Conservation (phyloP, 352 stramenopile species). For the Phytophthora colocasiae region DNA sequence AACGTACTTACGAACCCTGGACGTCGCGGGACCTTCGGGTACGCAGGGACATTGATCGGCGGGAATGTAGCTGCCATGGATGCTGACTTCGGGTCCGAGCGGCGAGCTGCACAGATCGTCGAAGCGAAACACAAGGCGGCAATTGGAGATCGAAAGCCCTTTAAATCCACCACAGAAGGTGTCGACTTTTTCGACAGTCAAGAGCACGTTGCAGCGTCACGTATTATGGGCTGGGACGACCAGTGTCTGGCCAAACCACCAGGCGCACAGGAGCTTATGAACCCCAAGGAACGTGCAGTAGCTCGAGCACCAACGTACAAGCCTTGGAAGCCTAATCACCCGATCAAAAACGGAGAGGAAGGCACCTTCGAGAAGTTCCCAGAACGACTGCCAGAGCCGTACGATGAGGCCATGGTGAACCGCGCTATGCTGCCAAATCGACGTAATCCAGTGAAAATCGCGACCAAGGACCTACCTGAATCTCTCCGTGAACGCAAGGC, state of each 20-base stretch:
- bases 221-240: constrained; percentile 74
- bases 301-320: constrained; percentile 65
- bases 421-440: constrained; percentile 76
- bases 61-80: constrained; percentile 53
- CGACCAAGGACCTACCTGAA: constrained; percentile 63
- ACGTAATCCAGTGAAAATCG: constrained; percentile 73
- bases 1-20: constrained; percentile 70
- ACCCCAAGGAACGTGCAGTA: constrained; percentile 71
- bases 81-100: constrained; percentile 73
- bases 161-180: constrained; percentile 71
- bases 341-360: constrained; percentile 66
- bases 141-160: constrained; percentile 74
- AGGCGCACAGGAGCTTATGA: constrained; percentile 70
- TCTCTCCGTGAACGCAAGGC: constrained; percentile 72
- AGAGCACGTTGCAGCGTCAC: constrained; percentile 70
- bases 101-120: constrained; percentile 35
- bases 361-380: constrained; percentile 79
- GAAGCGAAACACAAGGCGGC: constrained; percentile 53
- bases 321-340: constrained; percentile 73
- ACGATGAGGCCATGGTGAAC: constrained; percentile 77
- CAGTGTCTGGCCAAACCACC: constrained; percentile 65
- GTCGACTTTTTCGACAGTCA: constrained; percentile 82
- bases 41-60: constrained; percentile 73
- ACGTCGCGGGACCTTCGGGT: constrained; percentile 80
- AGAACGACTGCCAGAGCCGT: constrained; percentile 67